A percentile compares a stretch with the other conserved stretches of the same genome.
These are phyloP conservation scores for Alloascoidea hylecoeti DNA, from an alignment of 805 yeast species.

Conservation along the genomic window DNA sequence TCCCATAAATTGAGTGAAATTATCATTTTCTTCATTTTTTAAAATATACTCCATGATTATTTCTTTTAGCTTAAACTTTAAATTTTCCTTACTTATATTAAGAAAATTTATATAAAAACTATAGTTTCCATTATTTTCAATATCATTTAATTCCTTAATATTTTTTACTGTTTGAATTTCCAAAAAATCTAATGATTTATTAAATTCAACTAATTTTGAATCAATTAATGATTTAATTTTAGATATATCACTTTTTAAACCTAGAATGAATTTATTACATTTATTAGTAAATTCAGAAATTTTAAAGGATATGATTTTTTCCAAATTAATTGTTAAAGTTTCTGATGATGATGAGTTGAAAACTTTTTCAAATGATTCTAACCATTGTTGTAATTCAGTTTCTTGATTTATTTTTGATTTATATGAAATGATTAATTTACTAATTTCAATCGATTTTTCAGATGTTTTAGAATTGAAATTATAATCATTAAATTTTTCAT, in stretches of 20 bases:
- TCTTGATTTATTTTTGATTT: not conserved
- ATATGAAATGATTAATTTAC: not conserved
- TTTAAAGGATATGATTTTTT: too few relatives aligned
- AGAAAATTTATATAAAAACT: not conserved
- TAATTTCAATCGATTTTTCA: too few relatives aligned
- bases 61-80: not conserved
- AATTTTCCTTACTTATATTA: not conserved
- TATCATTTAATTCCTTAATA: not conserved
- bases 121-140: not conserved
- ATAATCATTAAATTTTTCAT: too few relatives aligned
- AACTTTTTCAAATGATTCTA: not conserved
- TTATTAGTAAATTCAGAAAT: not conserved
- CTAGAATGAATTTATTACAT: not conserved
- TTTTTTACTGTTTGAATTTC: not conserved
- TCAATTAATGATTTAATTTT: not conserved
- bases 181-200: not conserved
- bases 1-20: not conserved
- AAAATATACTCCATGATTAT: not conserved
- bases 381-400: not conserved
- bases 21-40: not conserved
- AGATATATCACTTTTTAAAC: not conserved
- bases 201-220: not conserved
- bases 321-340: too few relatives aligned
- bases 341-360: not conserved
- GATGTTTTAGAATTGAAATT: too few relatives aligned